Evolutionary conservation across 129 eudicot genomes (phyloP).

Genomic region (Logfia minima): DNA sequence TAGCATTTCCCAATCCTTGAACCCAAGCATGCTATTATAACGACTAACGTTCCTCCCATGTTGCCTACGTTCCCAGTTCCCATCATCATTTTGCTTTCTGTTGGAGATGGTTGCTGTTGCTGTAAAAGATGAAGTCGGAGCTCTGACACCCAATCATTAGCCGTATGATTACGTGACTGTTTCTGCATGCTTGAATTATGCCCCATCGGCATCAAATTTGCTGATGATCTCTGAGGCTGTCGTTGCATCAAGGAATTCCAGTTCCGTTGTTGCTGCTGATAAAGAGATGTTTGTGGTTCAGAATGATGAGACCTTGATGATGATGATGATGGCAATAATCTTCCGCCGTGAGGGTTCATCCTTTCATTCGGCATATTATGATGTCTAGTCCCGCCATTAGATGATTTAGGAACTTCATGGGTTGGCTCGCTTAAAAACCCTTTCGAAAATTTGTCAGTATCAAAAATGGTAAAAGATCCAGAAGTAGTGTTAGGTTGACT

Average conservation of each 20-base stretch:
- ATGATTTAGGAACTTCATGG: constrained; percentile 43
- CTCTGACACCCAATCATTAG: constrained; percentile 41
- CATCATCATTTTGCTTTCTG: constrained; percentile 57
- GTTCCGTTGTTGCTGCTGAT: constrained; percentile 14
- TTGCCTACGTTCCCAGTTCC: constrained; percentile 20
- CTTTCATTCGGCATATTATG: constrained; percentile 40
- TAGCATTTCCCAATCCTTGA: constrained; percentile 45
- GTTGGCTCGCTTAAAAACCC: constrained; percentile 34
- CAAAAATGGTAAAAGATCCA: constrained; percentile 21
- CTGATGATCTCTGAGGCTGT: constrained; percentile 14
- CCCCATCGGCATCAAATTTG: constrained; percentile 24
- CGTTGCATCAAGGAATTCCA: neutral
- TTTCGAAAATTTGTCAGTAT: constrained; percentile 44
- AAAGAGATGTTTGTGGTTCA: neutral
- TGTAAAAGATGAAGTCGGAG: constrained; percentile 54
- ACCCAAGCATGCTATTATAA: constrained; percentile 57
- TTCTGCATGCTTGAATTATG: constrained; percentile 58
- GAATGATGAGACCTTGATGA: neutral
- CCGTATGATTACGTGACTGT: constrained; percentile 19
- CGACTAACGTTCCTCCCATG: constrained; percentile 39
- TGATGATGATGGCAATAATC: constrained; percentile 26
- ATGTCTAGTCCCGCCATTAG: constrained; percentile 17
- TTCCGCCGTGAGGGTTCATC: constrained; percentile 54
- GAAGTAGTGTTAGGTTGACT: constrained; percentile 42
- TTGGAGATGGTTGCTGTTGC: constrained; percentile 41